Conservation (phyloP, 2,329 filamentous ascomycete genomes). For the Talaromyces sp. region DNA sequence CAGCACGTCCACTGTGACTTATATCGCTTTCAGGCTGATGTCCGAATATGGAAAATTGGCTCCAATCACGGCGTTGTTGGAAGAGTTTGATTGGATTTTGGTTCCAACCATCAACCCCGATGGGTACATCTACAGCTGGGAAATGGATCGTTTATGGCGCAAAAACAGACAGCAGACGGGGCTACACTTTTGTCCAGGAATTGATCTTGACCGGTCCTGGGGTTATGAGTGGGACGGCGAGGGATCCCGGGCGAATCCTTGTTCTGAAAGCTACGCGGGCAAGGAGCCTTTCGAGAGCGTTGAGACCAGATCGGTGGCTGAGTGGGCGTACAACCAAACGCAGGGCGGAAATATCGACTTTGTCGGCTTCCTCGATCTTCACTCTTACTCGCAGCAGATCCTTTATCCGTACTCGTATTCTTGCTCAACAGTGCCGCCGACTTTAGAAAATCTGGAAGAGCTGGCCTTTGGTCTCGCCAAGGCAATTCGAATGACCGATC, state of each 20-base stretch:
- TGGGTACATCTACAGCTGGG: conserved; percentile 91
- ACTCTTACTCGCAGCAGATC: conserved; percentile 93
- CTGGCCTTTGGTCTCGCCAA: conserved; percentile 82
- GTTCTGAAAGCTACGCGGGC: conserved; percentile 85
- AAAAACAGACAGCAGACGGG: conserved; percentile 81
- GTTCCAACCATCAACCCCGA: conserved; percentile 88
- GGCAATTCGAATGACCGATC: conserved; percentile 73
- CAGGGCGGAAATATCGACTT: conserved; percentile 65
- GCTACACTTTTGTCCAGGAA: conserved; percentile 74
- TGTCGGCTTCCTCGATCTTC: conserved; percentile 80
- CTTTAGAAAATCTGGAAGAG: conserved; percentile 86
- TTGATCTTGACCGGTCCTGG: conserved; percentile 86
- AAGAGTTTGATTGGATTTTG: conserved; percentile 81
- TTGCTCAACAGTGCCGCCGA: conserved; percentile 71
- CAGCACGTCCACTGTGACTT: conserved; percentile 82
- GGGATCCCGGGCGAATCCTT: conserved; percentile 66
- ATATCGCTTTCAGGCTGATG: conserved; percentile 81
- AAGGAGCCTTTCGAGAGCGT: conserved; percentile 74
- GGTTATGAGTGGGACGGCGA: conserved; percentile 75
- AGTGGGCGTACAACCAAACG: conserved; percentile 79
- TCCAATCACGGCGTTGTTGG: conserved; percentile 68
- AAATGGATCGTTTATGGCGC: conserved; percentile 85
- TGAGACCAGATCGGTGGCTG: conserved; percentile 68
- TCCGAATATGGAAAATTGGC: conserved; percentile 70
- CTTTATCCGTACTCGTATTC: conserved; percentile 88